Base-by-base conservation (phyloP, 2,329 filamentous ascomycete genomes). In the Ceratocystiopsis sp. region DNA sequence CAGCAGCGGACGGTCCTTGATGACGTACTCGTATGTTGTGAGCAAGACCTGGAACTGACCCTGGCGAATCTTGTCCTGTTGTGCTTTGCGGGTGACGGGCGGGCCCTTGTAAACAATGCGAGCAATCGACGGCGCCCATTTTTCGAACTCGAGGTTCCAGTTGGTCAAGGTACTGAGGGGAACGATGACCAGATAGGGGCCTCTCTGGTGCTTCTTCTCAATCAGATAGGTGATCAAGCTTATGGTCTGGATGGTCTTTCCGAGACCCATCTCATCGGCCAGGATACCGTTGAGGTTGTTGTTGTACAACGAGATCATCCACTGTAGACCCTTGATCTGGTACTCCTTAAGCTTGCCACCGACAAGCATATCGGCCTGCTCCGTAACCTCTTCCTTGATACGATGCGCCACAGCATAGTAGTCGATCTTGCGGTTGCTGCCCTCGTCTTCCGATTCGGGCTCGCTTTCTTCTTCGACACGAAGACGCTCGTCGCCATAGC, bases 271-370 rank as follows among this genome's bases (percentile, higher is more conserved):
- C 64, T 98, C 91, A 56, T 98, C 91, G 46, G 91, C 91, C 54
- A 98, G 69, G 51, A 98, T 96, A 73, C 91, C 91, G 60, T 98
- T 98, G 51, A 98, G 75, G 63, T 95, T 98, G 69, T 98, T 98
- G 78, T 98, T 98, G 73, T 96, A 98, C 14, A 98, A 72, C 14
- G 91, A 98, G 48, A 98, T 80, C 91, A 98, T 98, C 91, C 91
- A 98, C 61, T 98, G 89, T 40, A 98, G 67, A 72, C 91, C 91
- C 76, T 95, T 96, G 63, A 98, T 53, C 64, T 98, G 91, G 62
- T 98, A 98, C 60, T 98, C 91, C 62, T 98, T 98, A 51, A 98
- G 69, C 12, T 69, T 83, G 57, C 91, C 91, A 58, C 91, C 91
- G 49, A 96, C 85, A 47, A 98, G 72, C 37, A 93, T 93, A 42